A percentile compares a stretch with the other conserved stretches of the same genome.
These are phyloP conservation scores for Diplodia intermedia DNA, from an alignment of 2,329 filamentous ascomycete genomes.

Conservation along the genomic window DNA sequence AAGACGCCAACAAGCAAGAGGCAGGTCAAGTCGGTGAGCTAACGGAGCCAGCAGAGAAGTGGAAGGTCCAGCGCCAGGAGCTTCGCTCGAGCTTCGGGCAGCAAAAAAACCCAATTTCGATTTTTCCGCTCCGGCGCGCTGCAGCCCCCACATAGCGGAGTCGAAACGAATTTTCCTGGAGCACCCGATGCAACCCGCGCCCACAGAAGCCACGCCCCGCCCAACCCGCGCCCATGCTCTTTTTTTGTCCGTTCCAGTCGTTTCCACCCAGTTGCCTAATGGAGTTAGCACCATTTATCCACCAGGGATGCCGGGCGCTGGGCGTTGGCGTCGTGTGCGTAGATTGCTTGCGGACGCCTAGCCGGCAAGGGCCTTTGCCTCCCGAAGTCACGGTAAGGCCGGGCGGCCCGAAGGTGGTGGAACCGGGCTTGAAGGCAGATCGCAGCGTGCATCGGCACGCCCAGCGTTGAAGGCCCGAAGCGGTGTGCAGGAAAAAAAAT, in stretches of 20 bases:
- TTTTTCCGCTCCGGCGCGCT: neutral
- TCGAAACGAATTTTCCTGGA: slow-evolving; percentile 16
- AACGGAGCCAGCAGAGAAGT: slow-evolving; percentile 5
- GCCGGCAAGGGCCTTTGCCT: slow-evolving; percentile 16
- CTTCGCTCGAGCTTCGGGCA: slow-evolving; percentile 27
- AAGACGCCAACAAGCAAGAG: slow-evolving; percentile 11
- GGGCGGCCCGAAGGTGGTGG: slow-evolving; percentile 21
- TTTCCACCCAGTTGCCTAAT: slow-evolving; percentile 21
- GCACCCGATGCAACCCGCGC: slow-evolving; percentile 18
- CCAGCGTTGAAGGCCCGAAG: slow-evolving; percentile 12
- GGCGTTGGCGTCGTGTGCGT: neutral
- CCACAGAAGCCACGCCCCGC: slow-evolving; percentile 25
- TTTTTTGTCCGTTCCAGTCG: slow-evolving; percentile 19
- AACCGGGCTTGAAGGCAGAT: slow-evolving; percentile 11
- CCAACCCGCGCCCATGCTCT: slow-evolving; percentile 7
- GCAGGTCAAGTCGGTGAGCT: slow-evolving; percentile 21
- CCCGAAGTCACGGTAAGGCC: slow-evolving; percentile 12
- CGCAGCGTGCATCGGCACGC: slow-evolving; percentile 12
- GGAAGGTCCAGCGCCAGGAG: slow-evolving; percentile 10
- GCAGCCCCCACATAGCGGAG: slow-evolving; percentile 19
- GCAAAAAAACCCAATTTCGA: slow-evolving; percentile 15
- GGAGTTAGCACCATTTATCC: neutral
- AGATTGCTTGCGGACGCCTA: neutral
- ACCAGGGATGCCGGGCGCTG: neutral
- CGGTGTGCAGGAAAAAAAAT: slow-evolving; percentile 24